Evolutionary conservation across 495 filamentous ascomycete species (phyloP).

Genomic region (Penicillium robsamsonii): DNA sequence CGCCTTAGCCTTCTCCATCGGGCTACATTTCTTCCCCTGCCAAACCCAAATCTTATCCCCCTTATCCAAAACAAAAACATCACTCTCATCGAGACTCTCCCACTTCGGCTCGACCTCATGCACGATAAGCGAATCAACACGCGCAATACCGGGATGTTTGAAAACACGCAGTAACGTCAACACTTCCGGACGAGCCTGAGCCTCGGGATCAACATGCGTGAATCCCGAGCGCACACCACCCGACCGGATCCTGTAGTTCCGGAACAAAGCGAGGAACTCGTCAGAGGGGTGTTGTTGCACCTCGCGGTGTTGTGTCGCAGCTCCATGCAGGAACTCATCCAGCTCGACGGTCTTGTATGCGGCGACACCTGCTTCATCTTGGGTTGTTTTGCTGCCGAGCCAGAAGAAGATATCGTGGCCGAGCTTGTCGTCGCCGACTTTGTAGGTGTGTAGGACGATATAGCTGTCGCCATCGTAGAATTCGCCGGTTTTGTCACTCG

Average conservation of each 20-base stretch:
- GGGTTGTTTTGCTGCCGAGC: slow-evolving; percentile 57
- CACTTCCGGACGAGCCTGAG: slow-evolving; percentile 36
- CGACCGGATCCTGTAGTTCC: slow-evolving; percentile 48
- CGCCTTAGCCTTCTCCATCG: slow-evolving; percentile 64
- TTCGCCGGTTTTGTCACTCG: slow-evolving; percentile 48
- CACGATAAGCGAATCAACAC: slow-evolving; percentile 50
- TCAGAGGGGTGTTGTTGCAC: slow-evolving; percentile 53
- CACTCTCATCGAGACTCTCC: slow-evolving; percentile 57
- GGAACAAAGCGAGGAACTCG: slow-evolving; percentile 57
- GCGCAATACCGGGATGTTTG: slow-evolving; percentile 46
- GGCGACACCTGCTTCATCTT: slow-evolving; percentile 62
- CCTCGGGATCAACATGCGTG: slow-evolving; percentile 52
- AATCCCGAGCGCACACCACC: slow-evolving; percentile 63
- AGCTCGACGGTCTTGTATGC: slow-evolving; percentile 67
- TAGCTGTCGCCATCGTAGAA: slow-evolving; percentile 66
- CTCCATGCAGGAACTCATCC: slow-evolving; percentile 59
- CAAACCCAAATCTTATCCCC: slow-evolving; percentile 63
- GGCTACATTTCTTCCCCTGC: slow-evolving; percentile 61
- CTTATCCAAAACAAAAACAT: slow-evolving; percentile 60
- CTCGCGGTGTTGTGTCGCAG: slow-evolving; percentile 59
- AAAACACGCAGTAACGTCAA: slow-evolving; percentile 56
- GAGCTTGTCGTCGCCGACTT: slow-evolving; percentile 49
- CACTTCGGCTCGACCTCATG: slow-evolving; percentile 61
- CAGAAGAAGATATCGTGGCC: slow-evolving; percentile 61
- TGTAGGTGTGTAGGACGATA: slow-evolving; percentile 57